Conservation (phyloP, 768 basidiomycete species). For the Suillus brevipes region DNA sequence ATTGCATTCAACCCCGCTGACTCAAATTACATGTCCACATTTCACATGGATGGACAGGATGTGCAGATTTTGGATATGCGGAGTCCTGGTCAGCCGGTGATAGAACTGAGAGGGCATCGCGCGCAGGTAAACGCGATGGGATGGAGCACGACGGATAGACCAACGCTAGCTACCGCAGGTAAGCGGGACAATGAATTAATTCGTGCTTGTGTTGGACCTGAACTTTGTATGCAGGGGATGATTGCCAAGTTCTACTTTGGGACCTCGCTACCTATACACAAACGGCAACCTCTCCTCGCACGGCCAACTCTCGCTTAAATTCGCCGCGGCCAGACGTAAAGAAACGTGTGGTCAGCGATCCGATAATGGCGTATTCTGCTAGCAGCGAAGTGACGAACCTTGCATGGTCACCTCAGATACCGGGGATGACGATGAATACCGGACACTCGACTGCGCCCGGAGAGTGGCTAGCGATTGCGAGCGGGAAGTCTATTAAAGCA, state of each 20-base stretch:
- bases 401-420: slow-evolving; percentile 87
- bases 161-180: slow-evolving; percentile 88
- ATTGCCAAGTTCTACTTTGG: slow-evolving; percentile 93
- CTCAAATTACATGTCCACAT: slow-evolving; percentile 95
- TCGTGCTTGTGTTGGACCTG: slow-evolving; percentile 6
- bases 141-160: slow-evolving; percentile 85
- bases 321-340: slow-evolving; percentile 82
- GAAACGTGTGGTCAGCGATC: slow-evolving; percentile 71
- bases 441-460: slow-evolving; percentile 74
- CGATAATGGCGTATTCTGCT: slow-evolving; percentile 83
- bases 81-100: slow-evolving; percentile 91
- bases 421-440: slow-evolving; percentile 71
- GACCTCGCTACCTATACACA: slow-evolving; percentile 72
- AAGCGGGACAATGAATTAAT: slow-evolving; percentile 23
- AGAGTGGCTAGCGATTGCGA: slow-evolving; percentile 86
- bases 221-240: slow-evolving; percentile 64
- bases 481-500: slow-evolving; percentile 79
- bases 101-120: slow-evolving; percentile 85
- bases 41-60: slow-evolving; percentile 89
- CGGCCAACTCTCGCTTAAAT: slow-evolving; percentile 67
- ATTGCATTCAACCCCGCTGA: slow-evolving; percentile 90
- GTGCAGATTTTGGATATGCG: slow-evolving; percentile 97
- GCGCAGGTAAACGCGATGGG: slow-evolving; percentile 83
- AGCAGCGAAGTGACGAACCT: slow-evolving; percentile 77
- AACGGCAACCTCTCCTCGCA: slow-evolving; percentile 65